These are phyloP conservation scores for Powellomyces hirtus DNA, from an alignment of 192 early-diverging fungal species.

Conservation along the genomic window DNA sequence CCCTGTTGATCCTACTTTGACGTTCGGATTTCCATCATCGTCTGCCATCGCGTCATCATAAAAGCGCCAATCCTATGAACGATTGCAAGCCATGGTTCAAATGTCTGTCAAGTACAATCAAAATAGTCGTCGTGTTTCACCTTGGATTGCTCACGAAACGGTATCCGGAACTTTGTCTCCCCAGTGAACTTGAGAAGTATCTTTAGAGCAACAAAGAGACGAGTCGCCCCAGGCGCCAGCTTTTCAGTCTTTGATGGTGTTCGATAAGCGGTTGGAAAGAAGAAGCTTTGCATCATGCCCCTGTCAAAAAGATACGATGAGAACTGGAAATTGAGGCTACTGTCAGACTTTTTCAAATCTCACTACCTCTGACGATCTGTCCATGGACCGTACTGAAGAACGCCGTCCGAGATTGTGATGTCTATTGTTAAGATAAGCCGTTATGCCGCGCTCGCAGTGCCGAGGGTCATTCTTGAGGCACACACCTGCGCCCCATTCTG, in stretches of 20 bases:
- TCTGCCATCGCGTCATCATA: conserved; percentile 24
- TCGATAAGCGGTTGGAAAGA: conserved; percentile 70
- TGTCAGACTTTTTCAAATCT: not conserved
- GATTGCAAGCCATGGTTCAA: not conserved
- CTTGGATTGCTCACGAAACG: conserved; percentile 71
- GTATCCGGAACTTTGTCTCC: conserved; percentile 57
- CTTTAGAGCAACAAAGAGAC: conserved; percentile 56
- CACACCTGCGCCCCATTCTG: conserved; percentile 64
- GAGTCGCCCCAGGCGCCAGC: conserved; percentile 52
- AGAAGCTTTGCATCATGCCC: conserved; percentile 62
- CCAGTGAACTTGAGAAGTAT: conserved; percentile 62
- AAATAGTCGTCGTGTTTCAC: conserved; percentile 33
- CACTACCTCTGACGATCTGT: conserved; percentile 68
- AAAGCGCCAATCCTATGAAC: conserved; percentile 64
- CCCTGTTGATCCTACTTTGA: conserved; percentile 23
- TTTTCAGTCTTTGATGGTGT: conserved; percentile 43
- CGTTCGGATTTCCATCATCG: conserved; percentile 12
- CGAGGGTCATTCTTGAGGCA: not conserved
- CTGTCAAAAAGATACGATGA: conserved; percentile 20
- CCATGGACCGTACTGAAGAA: conserved; percentile 78
- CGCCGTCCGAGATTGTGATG: conserved; percentile 53
- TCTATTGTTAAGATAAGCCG: conserved; percentile 16
- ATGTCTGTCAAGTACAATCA: not conserved
- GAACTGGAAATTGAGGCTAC: not conserved
- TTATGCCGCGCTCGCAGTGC: not conserved